Percentiles rank a stretch among this genome's conserved stretches.
phyloP scores from a whole-genome alignment of 331 rosid genomes.

The Erythrophleum ivorense region DNA sequence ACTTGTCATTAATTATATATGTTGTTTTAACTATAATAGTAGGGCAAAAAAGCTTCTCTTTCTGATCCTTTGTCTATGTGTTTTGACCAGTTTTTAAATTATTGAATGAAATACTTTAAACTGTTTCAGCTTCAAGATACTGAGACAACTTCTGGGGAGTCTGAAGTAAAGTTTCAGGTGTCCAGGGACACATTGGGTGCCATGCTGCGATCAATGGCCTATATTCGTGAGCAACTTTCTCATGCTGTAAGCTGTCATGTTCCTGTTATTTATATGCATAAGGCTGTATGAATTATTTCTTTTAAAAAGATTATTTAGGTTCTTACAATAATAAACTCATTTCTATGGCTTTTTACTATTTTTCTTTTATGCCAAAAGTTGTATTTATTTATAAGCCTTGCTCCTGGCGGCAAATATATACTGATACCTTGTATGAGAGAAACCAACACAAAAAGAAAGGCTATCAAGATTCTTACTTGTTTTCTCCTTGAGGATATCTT shows the following conservation, averaged over 20 bases:
- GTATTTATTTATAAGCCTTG: not conserved
- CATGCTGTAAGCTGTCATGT: conserved; percentile 60
- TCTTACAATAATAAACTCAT: not conserved
- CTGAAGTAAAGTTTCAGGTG: conserved; percentile 94
- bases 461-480: not conserved
- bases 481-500: not conserved
- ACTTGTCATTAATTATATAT: not conserved
- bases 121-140: conserved; percentile 81
- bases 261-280: conserved; percentile 21
- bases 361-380: not conserved
- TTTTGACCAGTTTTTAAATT: conserved; percentile 17
- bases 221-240: conserved; percentile 95
- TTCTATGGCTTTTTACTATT: not conserved
- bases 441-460: not conserved
- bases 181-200: conserved; percentile 92
- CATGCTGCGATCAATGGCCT: conserved; percentile 94
- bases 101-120: conserved; percentile 30
- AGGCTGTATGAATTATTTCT: not conserved
- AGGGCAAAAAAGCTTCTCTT: conserved; percentile 6
- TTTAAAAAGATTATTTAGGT: not conserved
- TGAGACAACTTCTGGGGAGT: conserved; percentile 83
- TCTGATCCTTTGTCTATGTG: not conserved
- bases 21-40: not conserved
- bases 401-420: not conserved
- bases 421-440: not conserved